These are phyloP conservation scores for Chloranthus sessilifolius DNA, from an alignment of 164 flowering plant species.

Conservation along the genomic window DNA sequence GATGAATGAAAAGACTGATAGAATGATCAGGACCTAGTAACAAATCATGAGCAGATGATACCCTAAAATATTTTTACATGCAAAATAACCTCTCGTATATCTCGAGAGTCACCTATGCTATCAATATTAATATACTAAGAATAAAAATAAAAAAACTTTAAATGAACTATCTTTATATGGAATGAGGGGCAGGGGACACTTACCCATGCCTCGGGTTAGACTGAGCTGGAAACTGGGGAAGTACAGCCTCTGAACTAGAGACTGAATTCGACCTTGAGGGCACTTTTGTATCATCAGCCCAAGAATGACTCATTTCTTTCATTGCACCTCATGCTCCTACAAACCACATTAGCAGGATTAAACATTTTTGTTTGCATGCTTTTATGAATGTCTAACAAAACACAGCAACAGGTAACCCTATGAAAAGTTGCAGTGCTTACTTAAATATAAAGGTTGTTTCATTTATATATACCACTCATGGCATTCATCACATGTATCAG, in stretches of 20 bases:
- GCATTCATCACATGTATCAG: not conserved
- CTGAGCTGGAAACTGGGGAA: conserved; percentile 11
- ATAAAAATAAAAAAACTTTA: not conserved
- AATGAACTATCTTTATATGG: no score
- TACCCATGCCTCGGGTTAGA: conserved; percentile 16
- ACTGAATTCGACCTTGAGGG: conserved; percentile 13
- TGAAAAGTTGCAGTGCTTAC: not conserved
- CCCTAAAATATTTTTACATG: not conserved
- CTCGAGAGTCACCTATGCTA: not conserved
- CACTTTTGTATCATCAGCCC: conserved; percentile 16
- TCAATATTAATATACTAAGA: not conserved
- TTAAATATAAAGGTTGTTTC: not conserved
- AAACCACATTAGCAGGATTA: not conserved
- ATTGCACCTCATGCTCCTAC: conserved; percentile 18
- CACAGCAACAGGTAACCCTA: not conserved
- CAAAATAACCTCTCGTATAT: not conserved
- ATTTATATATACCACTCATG: not conserved
- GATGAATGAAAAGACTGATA: no score
- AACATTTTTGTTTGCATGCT: not conserved
- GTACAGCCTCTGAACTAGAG: conserved; percentile 10
- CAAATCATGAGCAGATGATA: not conserved
- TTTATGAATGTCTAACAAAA: not conserved
- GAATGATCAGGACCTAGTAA: not conserved
- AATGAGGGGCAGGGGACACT: not conserved
- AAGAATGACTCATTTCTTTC: conserved; percentile 18